A percentile compares a stretch with the other conserved stretches of the same genome.
These are phyloP conservation scores for Leishmania gerbilli DNA, from an alignment of 208 protist species.

Conservation along the genomic window DNA sequence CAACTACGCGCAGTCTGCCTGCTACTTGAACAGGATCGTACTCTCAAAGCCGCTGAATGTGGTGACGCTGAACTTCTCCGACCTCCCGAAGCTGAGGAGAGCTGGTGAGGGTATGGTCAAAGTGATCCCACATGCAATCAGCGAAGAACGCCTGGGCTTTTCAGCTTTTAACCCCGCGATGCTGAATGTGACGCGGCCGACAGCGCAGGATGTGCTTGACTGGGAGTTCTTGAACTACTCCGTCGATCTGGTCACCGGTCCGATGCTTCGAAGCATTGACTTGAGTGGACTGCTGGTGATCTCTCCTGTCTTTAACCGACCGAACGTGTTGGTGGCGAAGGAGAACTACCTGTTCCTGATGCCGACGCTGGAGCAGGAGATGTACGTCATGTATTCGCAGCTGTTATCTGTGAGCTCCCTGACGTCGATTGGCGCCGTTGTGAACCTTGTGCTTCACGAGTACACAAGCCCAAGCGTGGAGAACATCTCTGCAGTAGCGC, in stretches of 20 bases:
- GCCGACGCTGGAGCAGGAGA: conserved; percentile 61
- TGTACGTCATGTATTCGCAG: conserved; percentile 29
- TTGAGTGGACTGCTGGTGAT: background rate
- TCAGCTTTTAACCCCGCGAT: background rate
- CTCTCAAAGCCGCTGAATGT: conserved; percentile 3
- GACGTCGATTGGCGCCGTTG: background rate
- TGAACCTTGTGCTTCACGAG: background rate
- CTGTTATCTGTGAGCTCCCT: background rate
- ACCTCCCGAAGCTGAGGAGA: background rate
- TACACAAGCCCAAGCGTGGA: background rate
- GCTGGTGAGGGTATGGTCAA: background rate
- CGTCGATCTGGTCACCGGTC: conserved; percentile 7
- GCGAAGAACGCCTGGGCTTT: background rate
- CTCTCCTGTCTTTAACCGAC: background rate
- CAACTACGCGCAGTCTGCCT: conserved; percentile 4
- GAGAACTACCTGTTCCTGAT: conserved; percentile 5
- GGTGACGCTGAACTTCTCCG: background rate
- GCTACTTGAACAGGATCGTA: conserved; percentile 2
- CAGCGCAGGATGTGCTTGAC: conserved; percentile 5
- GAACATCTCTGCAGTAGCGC: background rate
- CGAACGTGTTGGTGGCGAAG: background rate
- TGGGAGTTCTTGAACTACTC: conserved; percentile 9
- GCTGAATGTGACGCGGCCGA: background rate
- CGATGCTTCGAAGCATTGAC: background rate
- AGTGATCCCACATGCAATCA: background rate